phyloP scores from a whole-genome alignment of 352 stramenopile genomes.

The Globisporangium parvum region DNA sequence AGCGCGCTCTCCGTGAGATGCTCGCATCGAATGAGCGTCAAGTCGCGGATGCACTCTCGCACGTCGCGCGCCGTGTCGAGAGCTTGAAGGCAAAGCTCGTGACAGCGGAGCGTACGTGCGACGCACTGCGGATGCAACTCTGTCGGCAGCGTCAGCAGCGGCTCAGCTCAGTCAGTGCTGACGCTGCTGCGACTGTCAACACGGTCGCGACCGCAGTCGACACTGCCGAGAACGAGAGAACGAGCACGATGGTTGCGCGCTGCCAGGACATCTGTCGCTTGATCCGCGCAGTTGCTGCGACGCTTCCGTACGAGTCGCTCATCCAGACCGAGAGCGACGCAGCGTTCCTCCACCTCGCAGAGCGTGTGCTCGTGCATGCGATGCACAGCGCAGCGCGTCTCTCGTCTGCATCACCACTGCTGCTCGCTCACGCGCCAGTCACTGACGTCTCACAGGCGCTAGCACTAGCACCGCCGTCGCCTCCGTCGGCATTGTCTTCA shows the following conservation, averaged over 20 bases:
- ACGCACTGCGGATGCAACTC: no score
- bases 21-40: constrained; percentile 25
- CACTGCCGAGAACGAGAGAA: background rate
- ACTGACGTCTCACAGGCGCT: background rate
- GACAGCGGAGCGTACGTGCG: constrained; percentile 7
- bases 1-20: constrained; percentile 36
- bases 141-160: no score
- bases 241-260: background rate
- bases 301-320: background rate
- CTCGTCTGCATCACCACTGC: background rate
- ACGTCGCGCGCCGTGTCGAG: constrained; percentile 16
- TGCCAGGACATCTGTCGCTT: background rate
- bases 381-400: background rate
- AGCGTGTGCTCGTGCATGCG: background rate
- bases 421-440: background rate
- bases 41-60: constrained; percentile 20
- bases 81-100: background rate
- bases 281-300: constrained; percentile 2
- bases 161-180: no score
- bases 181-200: no score
- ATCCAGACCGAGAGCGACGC: background rate
- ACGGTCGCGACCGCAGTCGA: no score
- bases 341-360: background rate
- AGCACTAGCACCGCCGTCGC: no score
- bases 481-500: no score